Conservation (phyloP, 768 basidiomycete species). For the Boletus rex-veris region DNA sequence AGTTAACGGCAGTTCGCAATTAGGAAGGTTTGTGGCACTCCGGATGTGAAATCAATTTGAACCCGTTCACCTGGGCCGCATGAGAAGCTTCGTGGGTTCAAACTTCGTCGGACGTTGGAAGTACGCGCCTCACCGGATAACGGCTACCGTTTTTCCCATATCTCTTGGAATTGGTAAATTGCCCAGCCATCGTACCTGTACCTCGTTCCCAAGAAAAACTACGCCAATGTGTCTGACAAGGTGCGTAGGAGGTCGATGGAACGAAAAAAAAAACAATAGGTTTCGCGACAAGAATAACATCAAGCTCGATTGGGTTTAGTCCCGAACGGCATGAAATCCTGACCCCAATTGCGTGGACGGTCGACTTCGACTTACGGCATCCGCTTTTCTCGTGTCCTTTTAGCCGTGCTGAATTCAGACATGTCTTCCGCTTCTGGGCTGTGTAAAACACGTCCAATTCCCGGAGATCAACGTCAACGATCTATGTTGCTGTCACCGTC, state of each 20-base stretch:
- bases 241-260: not conserved
- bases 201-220: not conserved
- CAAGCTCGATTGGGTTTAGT: slow-evolving; percentile 14
- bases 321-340: slow-evolving; percentile 15
- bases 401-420: slow-evolving; percentile 18
- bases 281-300: not conserved
- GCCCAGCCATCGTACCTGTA: slow-evolving; percentile 3
- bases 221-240: not conserved
- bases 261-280: not conserved
- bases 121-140: slow-evolving; percentile 19
- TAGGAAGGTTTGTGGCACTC: slow-evolving; percentile 12
- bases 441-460: slow-evolving; percentile 23
- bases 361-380: slow-evolving; percentile 35
- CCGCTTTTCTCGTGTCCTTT: slow-evolving; percentile 37
- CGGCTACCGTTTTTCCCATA: slow-evolving; percentile 17
- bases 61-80: slow-evolving; percentile 2
- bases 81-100: slow-evolving; percentile 16
- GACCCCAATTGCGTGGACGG: slow-evolving; percentile 26
- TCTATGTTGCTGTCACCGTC: slow-evolving; percentile 14
- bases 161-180: too few relatives aligned
- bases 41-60: slow-evolving; percentile 8
- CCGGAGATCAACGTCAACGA: slow-evolving; percentile 32
- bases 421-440: slow-evolving; percentile 16
- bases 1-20: slow-evolving; percentile 13
- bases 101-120: slow-evolving; percentile 14